Evolutionary conservation across 768 basidiomycete genomes (phyloP).

Genomic region (Trametes villosa): DNA sequence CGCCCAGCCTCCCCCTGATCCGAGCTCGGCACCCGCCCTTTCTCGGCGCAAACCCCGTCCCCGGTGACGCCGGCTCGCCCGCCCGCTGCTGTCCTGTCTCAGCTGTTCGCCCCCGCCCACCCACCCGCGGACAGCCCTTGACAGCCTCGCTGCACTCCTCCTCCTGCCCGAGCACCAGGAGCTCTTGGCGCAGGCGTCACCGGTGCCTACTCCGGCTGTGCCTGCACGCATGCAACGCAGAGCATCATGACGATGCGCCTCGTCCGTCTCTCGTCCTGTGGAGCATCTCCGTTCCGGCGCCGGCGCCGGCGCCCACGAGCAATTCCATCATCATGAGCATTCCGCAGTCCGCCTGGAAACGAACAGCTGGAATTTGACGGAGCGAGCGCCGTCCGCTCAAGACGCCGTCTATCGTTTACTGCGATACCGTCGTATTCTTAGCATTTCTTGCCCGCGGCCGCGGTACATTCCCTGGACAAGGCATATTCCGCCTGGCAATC

Average conservation of each 20-base stretch:
- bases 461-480: neutral
- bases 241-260: neutral
- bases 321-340: constrained; percentile 3
- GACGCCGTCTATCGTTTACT: neutral
- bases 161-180: no score
- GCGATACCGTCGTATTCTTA: constrained; percentile 3
- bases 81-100: neutral
- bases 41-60: neutral
- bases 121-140: neutral
- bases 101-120: neutral
- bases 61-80: neutral
- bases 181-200: no score
- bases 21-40: neutral
- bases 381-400: no score
- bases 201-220: no score
- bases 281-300: constrained; percentile 6
- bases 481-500: neutral
- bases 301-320: neutral
- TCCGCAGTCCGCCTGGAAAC: constrained; percentile 17
- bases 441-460: neutral
- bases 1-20: neutral
- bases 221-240: neutral
- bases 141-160: neutral
- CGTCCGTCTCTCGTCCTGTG: neutral
- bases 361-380: constrained; percentile 3